Conservation (phyloP, 352 stramenopile species). For the Globisporangium radiosum region DNA sequence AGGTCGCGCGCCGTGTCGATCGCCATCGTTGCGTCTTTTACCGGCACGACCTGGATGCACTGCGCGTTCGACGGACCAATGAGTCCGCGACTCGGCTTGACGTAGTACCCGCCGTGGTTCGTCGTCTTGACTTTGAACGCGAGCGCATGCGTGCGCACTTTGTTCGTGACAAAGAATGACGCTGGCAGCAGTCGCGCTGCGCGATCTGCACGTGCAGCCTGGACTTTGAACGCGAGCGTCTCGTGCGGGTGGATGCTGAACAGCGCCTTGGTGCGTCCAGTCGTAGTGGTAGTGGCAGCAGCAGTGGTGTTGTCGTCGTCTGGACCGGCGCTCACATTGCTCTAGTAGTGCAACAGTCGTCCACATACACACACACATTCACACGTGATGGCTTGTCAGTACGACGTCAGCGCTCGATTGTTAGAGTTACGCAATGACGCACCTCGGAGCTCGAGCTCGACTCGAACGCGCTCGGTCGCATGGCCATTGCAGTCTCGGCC, state of each 20-base stretch:
- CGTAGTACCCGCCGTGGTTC: slow-evolving; percentile 67
- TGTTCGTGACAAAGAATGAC: slow-evolving; percentile 62
- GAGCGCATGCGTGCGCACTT: slow-evolving; percentile 37
- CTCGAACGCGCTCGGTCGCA: slow-evolving; percentile 1
- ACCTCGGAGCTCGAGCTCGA: slow-evolving; percentile 5
- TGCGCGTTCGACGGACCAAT: slow-evolving; percentile 54
- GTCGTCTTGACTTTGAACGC: slow-evolving; percentile 78
- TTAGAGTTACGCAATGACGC: too few species aligned
- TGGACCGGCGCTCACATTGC: slow-evolving; percentile 1
- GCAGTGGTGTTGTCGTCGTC: not conserved
- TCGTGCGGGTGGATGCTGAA: slow-evolving; percentile 43
- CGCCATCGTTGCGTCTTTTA: slow-evolving; percentile 4
- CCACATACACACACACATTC: not conserved
- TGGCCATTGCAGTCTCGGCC: not conserved
- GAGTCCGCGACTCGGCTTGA: slow-evolving; percentile 62
- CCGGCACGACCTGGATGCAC: slow-evolving; percentile 53
- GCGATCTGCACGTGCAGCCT: slow-evolving; percentile 22
- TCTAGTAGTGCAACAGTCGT: slow-evolving; percentile 2
- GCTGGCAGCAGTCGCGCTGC: slow-evolving; percentile 4
- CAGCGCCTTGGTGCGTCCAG: slow-evolving; percentile 15
- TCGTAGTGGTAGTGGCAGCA: too few species aligned
- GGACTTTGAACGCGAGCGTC: slow-evolving; percentile 34
- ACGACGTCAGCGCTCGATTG: too few species aligned
- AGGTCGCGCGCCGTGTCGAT: slow-evolving; percentile 14
- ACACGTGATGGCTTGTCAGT: too few species aligned